A percentile compares a stretch with the other conserved stretches of the same genome.
Conservation (phyloP, 352 stramenopile species). For the Globisporangium cederbergense region DNA sequence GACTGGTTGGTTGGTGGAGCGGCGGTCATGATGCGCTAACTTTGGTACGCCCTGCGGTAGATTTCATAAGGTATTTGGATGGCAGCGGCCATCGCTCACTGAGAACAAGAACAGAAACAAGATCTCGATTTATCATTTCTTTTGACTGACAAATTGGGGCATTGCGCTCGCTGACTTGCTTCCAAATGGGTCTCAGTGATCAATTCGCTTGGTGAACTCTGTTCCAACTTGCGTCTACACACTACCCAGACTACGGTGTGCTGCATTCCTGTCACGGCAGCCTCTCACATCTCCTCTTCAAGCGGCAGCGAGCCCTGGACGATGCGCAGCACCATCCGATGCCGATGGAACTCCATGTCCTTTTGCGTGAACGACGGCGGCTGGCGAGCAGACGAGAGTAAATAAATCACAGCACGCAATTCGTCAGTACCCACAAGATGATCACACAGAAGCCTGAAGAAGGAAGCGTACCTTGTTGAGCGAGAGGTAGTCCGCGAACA, state of each 20-base stretch:
- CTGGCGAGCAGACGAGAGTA: constrained; percentile 19
- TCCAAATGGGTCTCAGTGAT: not conserved
- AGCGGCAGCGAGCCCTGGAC: constrained; percentile 58
- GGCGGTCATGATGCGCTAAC: not conserved
- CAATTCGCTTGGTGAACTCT: not conserved
- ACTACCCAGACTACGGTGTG: too few species aligned
- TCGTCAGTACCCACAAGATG: not conserved
- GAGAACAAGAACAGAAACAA: constrained; percentile 1
- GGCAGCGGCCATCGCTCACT: not conserved
- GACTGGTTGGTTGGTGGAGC: not conserved
- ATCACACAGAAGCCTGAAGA: not conserved
- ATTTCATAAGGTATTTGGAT: constrained; percentile 13
- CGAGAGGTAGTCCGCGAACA: constrained; percentile 81
- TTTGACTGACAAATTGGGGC: not conserved
- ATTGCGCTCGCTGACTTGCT: not conserved
- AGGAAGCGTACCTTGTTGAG: constrained; percentile 44
- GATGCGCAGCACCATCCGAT: constrained; percentile 80
- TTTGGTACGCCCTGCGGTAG: not conserved
- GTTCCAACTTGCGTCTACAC: not conserved
- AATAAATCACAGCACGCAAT: not conserved
- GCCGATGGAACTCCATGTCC: constrained; percentile 81
- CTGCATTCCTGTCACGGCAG: not conserved
- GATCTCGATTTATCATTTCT: constrained; percentile 2
- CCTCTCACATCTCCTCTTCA: constrained; percentile 59
- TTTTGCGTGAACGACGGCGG: constrained; percentile 68